A percentile compares a stretch with the other conserved stretches of the same genome.
These are phyloP conservation scores for Gnomoniopsis smithogilvyi DNA, from an alignment of 2,329 filamentous ascomycete genomes.

Conservation along the genomic window DNA sequence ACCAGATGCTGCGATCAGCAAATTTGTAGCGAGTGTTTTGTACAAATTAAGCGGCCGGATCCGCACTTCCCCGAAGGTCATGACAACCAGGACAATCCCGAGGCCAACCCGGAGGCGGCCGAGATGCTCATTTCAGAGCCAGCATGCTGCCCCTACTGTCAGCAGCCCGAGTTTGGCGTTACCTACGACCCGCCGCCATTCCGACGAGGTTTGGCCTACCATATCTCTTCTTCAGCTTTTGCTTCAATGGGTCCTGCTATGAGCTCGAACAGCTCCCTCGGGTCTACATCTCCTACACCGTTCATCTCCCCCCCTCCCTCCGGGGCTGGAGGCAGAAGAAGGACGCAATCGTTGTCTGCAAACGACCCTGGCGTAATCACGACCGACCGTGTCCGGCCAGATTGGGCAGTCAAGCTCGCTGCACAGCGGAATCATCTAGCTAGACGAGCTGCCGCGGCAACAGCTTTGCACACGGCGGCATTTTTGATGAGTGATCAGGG, in stretches of 20 bases:
- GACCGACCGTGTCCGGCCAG: conserved; percentile 86
- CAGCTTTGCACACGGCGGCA: conserved; percentile 89
- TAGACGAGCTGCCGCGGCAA: conserved; percentile 85
- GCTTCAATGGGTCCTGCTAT: conserved; percentile 65
- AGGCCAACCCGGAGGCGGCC: conserved; percentile 46
- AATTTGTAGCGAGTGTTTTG: conserved; percentile 98
- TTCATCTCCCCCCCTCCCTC: conserved; percentile 30
- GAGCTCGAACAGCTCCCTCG: conserved; percentile 80
- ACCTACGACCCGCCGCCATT: conserved; percentile 90
- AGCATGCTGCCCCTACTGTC: conserved; percentile 90
- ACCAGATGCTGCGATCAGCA: conserved; percentile 94
- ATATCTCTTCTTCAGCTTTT: conserved; percentile 42
- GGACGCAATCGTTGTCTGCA: conserved; percentile 68
- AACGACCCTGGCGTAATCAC: conserved; percentile 84
- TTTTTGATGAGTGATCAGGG: conserved; percentile 75
- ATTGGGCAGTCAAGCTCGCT: conserved; percentile 89
- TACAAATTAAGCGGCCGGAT: conserved; percentile 94
- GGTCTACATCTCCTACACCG: conserved; percentile 35
- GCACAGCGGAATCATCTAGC: conserved; percentile 82
- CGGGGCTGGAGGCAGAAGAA: conserved; percentile 37
- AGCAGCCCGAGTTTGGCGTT: conserved; percentile 93
- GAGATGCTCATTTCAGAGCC: conserved; percentile 84
- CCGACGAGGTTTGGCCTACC: conserved; percentile 75
- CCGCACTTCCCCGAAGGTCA: conserved; percentile 83
- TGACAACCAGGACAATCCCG: conserved; percentile 36